Evolutionary conservation across 208 protist genomes (phyloP).

Genomic region (Trypanosoma melophagium): DNA sequence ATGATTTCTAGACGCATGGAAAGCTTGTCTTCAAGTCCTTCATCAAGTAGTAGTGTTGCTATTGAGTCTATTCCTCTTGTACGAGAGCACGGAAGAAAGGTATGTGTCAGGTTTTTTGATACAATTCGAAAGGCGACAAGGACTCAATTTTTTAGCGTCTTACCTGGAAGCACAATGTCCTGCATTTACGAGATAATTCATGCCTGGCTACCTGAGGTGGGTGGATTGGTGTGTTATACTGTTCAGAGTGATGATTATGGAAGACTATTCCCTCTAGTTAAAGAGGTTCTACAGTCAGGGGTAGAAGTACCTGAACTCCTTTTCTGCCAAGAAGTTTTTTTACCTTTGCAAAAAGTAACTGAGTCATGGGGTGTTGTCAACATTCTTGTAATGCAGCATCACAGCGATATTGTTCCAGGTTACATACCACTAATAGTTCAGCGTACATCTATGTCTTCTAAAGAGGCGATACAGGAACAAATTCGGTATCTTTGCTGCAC

Average conservation of each 20-base stretch:
- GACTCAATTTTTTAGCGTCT: constrained; percentile 24
- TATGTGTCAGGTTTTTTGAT: constrained; percentile 26
- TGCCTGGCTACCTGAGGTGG: constrained; percentile 15
- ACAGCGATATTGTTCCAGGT: constrained; percentile 29
- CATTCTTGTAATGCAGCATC: constrained; percentile 32
- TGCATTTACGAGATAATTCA: constrained; percentile 33
- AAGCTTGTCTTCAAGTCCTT: not conserved
- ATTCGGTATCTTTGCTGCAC: constrained; percentile 31
- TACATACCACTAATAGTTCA: constrained; percentile 45
- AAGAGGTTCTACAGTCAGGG: constrained; percentile 27
- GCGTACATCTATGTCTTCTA: constrained; percentile 7
- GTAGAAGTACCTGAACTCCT: constrained; percentile 39
- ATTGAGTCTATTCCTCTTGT: constrained; percentile 3
- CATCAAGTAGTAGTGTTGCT: constrained; percentile 10
- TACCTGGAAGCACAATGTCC: constrained; percentile 8
- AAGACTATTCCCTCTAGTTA: constrained; percentile 19
- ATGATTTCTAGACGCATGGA: not conserved
- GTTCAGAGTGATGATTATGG: constrained; percentile 5
- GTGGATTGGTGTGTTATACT: constrained; percentile 33
- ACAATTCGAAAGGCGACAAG: constrained; percentile 22
- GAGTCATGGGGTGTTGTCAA: constrained; percentile 34
- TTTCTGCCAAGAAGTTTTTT: constrained; percentile 45
- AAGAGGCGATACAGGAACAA: constrained; percentile 24
- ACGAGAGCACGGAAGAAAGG: not conserved
- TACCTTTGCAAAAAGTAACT: not conserved